Evolutionary conservation across 2,329 filamentous ascomycete genomes (phyloP).

Genomic region (Colletotrichum liriopes): DNA sequence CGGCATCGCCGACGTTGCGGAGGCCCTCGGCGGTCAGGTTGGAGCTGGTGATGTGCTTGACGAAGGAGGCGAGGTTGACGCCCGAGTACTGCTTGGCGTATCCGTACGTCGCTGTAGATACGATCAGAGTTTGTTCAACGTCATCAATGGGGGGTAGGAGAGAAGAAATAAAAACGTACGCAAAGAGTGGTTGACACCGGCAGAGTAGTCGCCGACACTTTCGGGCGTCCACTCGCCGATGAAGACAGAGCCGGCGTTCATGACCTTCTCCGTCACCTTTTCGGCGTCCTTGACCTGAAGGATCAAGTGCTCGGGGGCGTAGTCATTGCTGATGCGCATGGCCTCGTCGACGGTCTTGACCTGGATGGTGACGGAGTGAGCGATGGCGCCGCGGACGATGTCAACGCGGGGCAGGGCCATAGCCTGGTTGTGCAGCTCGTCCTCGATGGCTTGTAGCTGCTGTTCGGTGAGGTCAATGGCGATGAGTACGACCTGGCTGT

Average conservation of each 20-base stretch:
- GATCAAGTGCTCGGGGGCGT: constrained; percentile 97
- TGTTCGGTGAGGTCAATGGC: constrained; percentile 83
- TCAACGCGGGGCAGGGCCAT: constrained; percentile 90
- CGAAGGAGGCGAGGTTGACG: constrained; percentile 94
- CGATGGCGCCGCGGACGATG: constrained; percentile 91
- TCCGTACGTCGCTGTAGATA: constrained; percentile 88
- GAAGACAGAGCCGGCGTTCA: constrained; percentile 97
- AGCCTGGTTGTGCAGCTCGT: constrained; percentile 91
- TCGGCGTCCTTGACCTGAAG: constrained; percentile 87
- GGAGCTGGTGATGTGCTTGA: constrained; percentile 98
- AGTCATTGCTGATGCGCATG: constrained; percentile 89
- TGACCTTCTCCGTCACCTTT: constrained; percentile 81
- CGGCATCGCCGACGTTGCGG: constrained; percentile 86
- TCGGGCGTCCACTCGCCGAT: constrained; percentile 97
- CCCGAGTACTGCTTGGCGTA: constrained; percentile 99
- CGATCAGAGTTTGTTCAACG: constrained; percentile 18
- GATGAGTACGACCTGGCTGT: constrained; percentile 95
- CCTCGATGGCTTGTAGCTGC: constrained; percentile 86
- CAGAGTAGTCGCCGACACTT: constrained; percentile 97
- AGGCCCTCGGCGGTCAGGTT: constrained; percentile 90
- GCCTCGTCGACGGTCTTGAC: constrained; percentile 81
- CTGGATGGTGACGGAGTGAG: constrained; percentile 90
- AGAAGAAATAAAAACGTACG: constrained; percentile 74
- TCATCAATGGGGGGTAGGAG: not conserved
- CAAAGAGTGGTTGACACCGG: constrained; percentile 96